Percentiles rank a stretch among this genome's conserved stretches.
phyloP scores from a whole-genome alignment of 1,139 yeast species.

The Blastobotrys malaysiensis region DNA sequence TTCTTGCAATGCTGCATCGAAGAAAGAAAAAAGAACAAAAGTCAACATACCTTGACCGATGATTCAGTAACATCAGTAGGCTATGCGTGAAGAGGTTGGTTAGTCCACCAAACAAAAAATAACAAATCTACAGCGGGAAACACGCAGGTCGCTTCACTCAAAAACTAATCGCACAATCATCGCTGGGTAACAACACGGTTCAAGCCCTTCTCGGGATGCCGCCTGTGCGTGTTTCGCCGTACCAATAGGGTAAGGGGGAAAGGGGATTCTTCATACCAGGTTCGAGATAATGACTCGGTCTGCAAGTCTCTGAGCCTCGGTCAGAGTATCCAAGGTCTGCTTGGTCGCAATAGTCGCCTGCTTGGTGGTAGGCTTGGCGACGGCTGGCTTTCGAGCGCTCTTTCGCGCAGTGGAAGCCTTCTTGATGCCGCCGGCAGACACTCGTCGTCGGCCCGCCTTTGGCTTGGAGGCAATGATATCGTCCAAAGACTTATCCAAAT shows the following conservation, averaged over 20 bases:
- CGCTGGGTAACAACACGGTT: not conserved
- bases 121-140: conserved; percentile 7
- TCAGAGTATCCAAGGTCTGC: conserved; percentile 19
- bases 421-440: conserved; percentile 16
- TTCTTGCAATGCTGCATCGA: not conserved
- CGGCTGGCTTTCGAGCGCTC: conserved; percentile 19
- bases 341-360: conserved; percentile 28
- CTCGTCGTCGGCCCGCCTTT: conserved; percentile 30
- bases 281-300: conserved; percentile 35
- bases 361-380: conserved; percentile 20
- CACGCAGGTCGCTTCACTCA: not conserved
- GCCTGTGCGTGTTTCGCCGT: not conserved
- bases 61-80: conserved; percentile 33
- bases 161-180: not conserved
- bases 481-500: conserved; percentile 91
- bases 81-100: conserved; percentile 23
- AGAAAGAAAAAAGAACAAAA: not conserved
- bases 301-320: conserved; percentile 27
- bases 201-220: not conserved
- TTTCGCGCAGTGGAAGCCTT: conserved; percentile 20
- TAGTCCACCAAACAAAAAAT: conserved; percentile 14
- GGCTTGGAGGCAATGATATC: conserved; percentile 77
- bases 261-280: conserved; percentile 24
- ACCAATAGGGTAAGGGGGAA: not conserved
- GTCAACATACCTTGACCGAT: conserved; percentile 32